Base-by-base conservation (phyloP, 177 flowering plant species). In the Telopea speciosissima region DNA sequence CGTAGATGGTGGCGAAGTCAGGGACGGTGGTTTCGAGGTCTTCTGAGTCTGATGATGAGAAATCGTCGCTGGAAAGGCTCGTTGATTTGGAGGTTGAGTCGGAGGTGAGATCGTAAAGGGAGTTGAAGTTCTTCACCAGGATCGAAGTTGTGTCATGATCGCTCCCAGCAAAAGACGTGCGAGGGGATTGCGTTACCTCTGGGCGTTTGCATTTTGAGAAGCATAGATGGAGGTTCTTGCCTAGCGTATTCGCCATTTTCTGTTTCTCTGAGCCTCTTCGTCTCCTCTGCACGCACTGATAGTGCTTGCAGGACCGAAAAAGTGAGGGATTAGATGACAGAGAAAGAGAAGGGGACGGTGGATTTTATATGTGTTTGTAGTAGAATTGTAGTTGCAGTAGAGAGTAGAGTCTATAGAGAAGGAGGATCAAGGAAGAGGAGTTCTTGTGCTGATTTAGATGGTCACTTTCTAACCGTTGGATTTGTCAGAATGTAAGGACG, bases 171-270 rank as follows among this genome's bases (percentile, higher is more conserved):
- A 40, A 44, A 6, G 68, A 44, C 8, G 78, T 73, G 3, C 73
- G 58, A 24, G 76, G 62, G 24, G 77, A 65, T 1, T 52, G 44
- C 8, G 63, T 63, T 2, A 77, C 68, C 24, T 83, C 83, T 5
- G 77, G 68, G 73, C 83, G 79, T 68, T 77, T 81, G 77, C 80
- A 72, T 52, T 74, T 80, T 65, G 88, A 72, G 84, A 87, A 80
- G 78, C 88, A 88, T 63, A 82, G 82, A 56, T 81, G 70, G 72
- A 87, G 70, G 77, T 82, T 81, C 69, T 82, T 86, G 79, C 81
- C 70, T 9, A 87, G 66, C 5, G 82, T 68, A 31, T 40, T 76
- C 12, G 88, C 64, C 86, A 81, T 86, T 73, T 75, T 59, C 44
- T 68, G 21, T 63, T 14, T 26, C 62, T 49, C 24, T 60, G 24